Evolutionary conservation across 495 filamentous ascomycete genomes (phyloP).

Genomic region (Usnea hakonensis): DNA sequence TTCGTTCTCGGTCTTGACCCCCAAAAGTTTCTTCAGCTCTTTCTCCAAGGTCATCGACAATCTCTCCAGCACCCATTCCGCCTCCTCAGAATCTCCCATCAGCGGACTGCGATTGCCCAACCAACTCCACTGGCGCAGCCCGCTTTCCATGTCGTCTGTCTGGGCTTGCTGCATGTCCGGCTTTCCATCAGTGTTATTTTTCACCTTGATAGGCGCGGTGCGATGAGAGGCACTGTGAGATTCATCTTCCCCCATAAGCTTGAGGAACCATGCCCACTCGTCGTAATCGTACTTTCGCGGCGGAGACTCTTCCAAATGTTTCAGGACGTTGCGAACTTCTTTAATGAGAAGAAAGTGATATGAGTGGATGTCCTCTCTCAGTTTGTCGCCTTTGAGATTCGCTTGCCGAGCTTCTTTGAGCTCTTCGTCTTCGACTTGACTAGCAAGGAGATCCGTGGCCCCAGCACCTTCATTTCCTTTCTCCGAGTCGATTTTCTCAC

Average conservation of each 20-base stretch:
- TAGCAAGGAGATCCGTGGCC: slow-evolving; percentile 27
- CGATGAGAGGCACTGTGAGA: slow-evolving; percentile 27
- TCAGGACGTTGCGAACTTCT: slow-evolving; percentile 60
- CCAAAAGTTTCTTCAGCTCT: slow-evolving; percentile 39
- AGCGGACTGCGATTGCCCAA: slow-evolving; percentile 63
- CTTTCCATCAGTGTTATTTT: slow-evolving; percentile 20
- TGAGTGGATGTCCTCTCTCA: slow-evolving; percentile 43
- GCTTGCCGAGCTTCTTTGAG: slow-evolving; percentile 35
- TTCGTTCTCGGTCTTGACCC: slow-evolving; percentile 15
- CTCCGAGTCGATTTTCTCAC: slow-evolving; percentile 7
- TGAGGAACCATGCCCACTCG: slow-evolving; percentile 77
- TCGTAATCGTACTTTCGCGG: slow-evolving; percentile 65
- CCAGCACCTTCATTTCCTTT: slow-evolving; percentile 4
- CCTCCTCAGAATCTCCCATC: slow-evolving; percentile 63
- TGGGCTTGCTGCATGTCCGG: slow-evolving; percentile 34
- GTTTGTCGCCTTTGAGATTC: slow-evolving; percentile 35
- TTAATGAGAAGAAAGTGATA: slow-evolving; percentile 60
- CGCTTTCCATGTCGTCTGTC: slow-evolving; percentile 21
- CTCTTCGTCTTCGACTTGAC: slow-evolving; percentile 33
- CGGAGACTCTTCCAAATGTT: slow-evolving; percentile 51
- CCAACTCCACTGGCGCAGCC: slow-evolving; percentile 61
- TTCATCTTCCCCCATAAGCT: slow-evolving; percentile 66
- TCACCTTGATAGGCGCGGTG: slow-evolving; percentile 19
- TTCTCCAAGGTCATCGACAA: slow-evolving; percentile 47
- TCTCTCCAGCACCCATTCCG: slow-evolving; percentile 72